Conservation (phyloP, 1,139 yeast genomes). For the Hyphopichia buzzinii region DNA sequence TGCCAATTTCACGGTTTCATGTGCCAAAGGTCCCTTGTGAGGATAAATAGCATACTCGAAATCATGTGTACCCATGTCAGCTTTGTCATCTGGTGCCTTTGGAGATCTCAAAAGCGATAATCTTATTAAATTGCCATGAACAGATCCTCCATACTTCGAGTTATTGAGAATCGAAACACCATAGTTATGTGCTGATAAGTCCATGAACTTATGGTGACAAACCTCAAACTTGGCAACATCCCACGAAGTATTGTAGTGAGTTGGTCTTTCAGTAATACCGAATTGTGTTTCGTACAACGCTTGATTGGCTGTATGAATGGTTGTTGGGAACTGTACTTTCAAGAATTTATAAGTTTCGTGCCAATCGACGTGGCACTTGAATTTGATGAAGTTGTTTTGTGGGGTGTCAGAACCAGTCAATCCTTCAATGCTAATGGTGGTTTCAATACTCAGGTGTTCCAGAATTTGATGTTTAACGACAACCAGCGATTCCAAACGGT, state of each 20-base stretch:
- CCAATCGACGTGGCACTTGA: constrained; percentile 78
- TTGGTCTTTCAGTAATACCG: constrained; percentile 87
- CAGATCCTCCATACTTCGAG: constrained; percentile 86
- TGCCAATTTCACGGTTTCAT: constrained; percentile 69
- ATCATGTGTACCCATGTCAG: constrained; percentile 87
- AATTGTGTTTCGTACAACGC: constrained; percentile 93
- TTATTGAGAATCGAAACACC: constrained; percentile 89
- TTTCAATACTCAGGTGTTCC: constrained; percentile 54
- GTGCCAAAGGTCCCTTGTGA: constrained; percentile 64
- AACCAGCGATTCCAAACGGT: constrained; percentile 62
- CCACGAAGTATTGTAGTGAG: constrained; percentile 94
- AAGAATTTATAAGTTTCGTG: constrained; percentile 82
- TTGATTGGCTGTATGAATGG: constrained; percentile 59
- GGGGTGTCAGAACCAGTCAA: constrained; percentile 17
- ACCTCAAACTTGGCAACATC: constrained; percentile 96
- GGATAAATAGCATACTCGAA: constrained; percentile 86
- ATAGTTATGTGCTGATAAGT: constrained; percentile 77
- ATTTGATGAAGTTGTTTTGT: constrained; percentile 42
- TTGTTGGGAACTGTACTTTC: constrained; percentile 93
- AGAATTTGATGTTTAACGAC: constrained; percentile 61
- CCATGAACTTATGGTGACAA: constrained; percentile 91
- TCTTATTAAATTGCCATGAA: constrained; percentile 87
- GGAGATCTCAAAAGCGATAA: constrained; percentile 81
- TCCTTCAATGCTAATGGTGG: constrained; percentile 72
- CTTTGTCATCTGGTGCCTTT: constrained; percentile 86